Evolutionary conservation across 257 asterid genomes (phyloP), one percentile per base, ranked within the genome.

Genomic region (Handroanthus guayacan): DNA sequence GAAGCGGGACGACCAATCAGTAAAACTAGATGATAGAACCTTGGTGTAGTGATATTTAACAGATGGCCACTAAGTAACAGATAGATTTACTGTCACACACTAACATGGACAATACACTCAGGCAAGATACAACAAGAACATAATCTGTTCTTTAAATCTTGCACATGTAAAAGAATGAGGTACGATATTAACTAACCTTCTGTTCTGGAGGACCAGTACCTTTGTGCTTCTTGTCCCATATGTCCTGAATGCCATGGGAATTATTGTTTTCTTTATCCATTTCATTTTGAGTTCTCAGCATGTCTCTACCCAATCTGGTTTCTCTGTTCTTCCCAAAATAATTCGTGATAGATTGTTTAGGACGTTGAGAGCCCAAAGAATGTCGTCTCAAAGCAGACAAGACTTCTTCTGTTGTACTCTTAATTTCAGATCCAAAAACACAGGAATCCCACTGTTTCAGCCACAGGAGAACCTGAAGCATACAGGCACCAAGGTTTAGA

Each of bases 391-490:
- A 81, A 76, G 97, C 82, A 84, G 94, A 86, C 81, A 95, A 84
- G 75, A 90, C 96, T 75, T 89, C 94, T 25, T 93, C 98, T 45
- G 85, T 79, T 11, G 99, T 95, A 85, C 97, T 92, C 86, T 85
- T 95, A 76, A 95, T 86, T 74, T 89, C 94, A 80, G 93, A 89
- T 78, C 99, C 99, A 82, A 84, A 95, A 81, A 93, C 99, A 79
- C 89, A 84, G 79, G 94, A 87, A 85, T 95, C 99, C 99, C 99
- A 95, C 75, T 95, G 99, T 85, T 95, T 95, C 84, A 95, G 86
- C 99, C 99, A 95, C 75, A 86, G 79, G 72, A 95, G 95, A 72
- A 95, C 98, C 99, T 95, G 87, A 83, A 82, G 62, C 71, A 77
- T 13, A 74, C 69, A 77, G 74, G 79, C 51, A 70, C 66, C 41